Conservation (phyloP, 2,329 filamentous ascomycete species). For the Ceratocystis variospora region DNA sequence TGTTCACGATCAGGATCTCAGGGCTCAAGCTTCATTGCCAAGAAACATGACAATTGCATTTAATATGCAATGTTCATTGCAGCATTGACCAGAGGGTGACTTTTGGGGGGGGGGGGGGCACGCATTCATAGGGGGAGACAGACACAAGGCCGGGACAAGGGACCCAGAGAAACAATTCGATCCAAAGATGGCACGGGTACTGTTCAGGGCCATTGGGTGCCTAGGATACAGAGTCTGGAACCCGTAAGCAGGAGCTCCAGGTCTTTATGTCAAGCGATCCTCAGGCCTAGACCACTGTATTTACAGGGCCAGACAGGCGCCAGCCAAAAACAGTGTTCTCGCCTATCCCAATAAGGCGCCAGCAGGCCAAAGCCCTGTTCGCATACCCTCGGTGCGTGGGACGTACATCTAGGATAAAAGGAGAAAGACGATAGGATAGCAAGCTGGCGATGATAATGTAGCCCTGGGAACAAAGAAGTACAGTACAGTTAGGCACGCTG, state of each 20-base stretch:
- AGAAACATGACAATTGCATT: slow-evolving; percentile 1
- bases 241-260: background rate
- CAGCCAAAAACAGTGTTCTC: background rate
- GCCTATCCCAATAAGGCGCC: background rate
- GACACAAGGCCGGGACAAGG: background rate
- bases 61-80: background rate
- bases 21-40: slow-evolving; percentile 1
- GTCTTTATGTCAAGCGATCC: background rate
- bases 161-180: background rate
- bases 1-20: background rate
- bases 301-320: background rate
- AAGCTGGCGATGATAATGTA: background rate
- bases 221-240: background rate
- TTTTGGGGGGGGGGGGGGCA: background rate
- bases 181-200: background rate
- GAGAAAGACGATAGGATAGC: background rate
- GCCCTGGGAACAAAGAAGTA: background rate
- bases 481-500: background rate
- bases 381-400: too few relatives aligned
- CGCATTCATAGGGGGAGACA: background rate
- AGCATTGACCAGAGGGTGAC: background rate
- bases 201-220: background rate
- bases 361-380: background rate
- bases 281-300: background rate
- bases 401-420: background rate